Evolutionary conservation across 2,329 filamentous ascomycete genomes (phyloP).

Genomic region (Trichoderma lentiforme): DNA sequence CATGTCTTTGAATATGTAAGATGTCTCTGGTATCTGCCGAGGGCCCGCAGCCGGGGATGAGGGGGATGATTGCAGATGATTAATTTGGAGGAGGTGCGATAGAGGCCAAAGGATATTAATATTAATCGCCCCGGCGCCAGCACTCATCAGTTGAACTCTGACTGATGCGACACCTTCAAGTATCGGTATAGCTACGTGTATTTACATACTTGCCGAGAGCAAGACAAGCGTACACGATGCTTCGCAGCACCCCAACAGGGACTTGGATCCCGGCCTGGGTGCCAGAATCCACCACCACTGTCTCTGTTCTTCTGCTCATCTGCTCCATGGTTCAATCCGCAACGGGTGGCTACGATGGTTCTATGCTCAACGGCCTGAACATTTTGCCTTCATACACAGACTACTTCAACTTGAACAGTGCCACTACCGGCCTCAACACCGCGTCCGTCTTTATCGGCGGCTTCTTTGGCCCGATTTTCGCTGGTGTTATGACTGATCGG

Average conservation of each 20-base stretch:
- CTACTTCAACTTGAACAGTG: constrained; percentile 53
- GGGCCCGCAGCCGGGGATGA: background rate
- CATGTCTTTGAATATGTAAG: background rate
- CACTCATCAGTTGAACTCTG: background rate
- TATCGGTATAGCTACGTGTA: background rate
- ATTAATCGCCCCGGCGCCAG: background rate
- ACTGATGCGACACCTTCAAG: background rate
- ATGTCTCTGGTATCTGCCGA: background rate
- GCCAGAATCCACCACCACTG: constrained; percentile 38
- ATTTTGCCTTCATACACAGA: constrained; percentile 54
- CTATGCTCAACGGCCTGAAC: constrained; percentile 55
- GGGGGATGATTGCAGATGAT: background rate
- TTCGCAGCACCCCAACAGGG: constrained; percentile 31
- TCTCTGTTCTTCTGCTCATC: constrained; percentile 41
- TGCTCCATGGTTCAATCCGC: constrained; percentile 44
- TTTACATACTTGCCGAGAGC: background rate
- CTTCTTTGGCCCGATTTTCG: constrained; percentile 42
- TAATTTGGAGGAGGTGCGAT: background rate
- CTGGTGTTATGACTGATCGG: constrained; percentile 36
- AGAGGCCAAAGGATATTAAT: background rate
- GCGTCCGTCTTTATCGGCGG: constrained; percentile 53
- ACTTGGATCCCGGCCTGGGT: constrained; percentile 48
- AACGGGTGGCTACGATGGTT: constrained; percentile 42
- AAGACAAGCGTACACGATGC: constrained; percentile 4
- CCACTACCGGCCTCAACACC: constrained; percentile 53